Evolutionary conservation across 768 basidiomycete species (phyloP).

Genomic region (Tulasnella sp.): DNA sequence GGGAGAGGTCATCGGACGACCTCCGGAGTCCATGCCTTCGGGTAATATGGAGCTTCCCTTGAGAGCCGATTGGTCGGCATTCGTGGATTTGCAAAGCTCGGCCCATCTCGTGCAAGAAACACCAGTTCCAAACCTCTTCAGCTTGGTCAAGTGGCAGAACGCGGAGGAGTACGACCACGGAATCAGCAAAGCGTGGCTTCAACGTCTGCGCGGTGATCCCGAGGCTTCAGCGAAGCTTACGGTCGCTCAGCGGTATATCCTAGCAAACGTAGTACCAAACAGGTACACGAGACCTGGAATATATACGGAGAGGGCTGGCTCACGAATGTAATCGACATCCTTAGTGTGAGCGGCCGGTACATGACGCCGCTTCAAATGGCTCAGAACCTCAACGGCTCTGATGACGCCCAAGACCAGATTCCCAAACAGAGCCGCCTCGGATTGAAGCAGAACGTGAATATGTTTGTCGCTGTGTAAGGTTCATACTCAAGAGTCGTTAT

Average conservation of each 20-base stretch:
- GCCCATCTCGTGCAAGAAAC: background rate
- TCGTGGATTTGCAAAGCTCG: slow-evolving; percentile 30
- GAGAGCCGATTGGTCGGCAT: slow-evolving; percentile 57
- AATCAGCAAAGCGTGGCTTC: slow-evolving; percentile 56
- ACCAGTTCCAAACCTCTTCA: slow-evolving; percentile 25
- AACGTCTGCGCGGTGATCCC: slow-evolving; percentile 19
- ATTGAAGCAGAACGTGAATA: slow-evolving; percentile 24
- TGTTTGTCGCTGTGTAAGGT: slow-evolving; percentile 30
- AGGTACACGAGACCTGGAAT: slow-evolving; percentile 37
- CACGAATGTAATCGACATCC: background rate
- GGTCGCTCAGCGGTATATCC: slow-evolving; percentile 51
- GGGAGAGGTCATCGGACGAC: slow-evolving; percentile 54
- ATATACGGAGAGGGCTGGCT: background rate
- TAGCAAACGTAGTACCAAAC: slow-evolving; percentile 63
- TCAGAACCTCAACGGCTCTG: slow-evolving; percentile 50
- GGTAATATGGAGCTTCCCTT: slow-evolving; percentile 22
- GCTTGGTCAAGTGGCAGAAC: slow-evolving; percentile 51
- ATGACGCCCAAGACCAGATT: background rate
- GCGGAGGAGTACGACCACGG: slow-evolving; percentile 59
- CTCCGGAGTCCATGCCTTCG: background rate
- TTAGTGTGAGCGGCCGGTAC: slow-evolving; percentile 57
- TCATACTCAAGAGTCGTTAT: background rate
- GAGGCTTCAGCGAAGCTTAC: slow-evolving; percentile 29
- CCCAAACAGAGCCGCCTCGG: background rate
- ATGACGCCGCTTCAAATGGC: slow-evolving; percentile 61